A percentile compares a stretch with the other conserved stretches of the same genome.
Evolutionary conservation across 208 protist species (phyloP).

Genomic region (Polymyxa betae): DNA sequence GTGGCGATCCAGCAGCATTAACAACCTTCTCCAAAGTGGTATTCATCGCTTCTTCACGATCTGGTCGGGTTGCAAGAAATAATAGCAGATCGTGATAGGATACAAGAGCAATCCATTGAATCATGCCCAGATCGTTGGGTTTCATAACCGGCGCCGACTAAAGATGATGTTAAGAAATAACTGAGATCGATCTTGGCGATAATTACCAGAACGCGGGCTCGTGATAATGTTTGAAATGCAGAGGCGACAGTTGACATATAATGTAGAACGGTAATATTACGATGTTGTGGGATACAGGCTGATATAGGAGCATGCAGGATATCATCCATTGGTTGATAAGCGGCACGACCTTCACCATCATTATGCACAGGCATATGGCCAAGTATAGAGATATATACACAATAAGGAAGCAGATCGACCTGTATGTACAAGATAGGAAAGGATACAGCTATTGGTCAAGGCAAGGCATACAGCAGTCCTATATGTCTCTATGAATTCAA

Average conservation of each 20-base stretch:
- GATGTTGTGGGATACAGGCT: background rate
- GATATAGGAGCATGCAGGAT: background rate
- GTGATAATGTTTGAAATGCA: background rate
- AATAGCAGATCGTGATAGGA: constrained; percentile 14
- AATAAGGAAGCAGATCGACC: too few relatives aligned
- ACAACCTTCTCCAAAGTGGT: background rate
- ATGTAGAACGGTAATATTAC: background rate
- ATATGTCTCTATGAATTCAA: too few relatives aligned
- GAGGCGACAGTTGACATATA: background rate
- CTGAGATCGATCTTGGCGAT: background rate
- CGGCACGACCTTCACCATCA: background rate
- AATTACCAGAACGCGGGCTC: background rate
- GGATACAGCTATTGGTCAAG: too few relatives aligned
- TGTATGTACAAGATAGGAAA: too few relatives aligned
- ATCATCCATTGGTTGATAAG: background rate
- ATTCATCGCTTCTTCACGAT: background rate
- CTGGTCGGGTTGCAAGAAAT: background rate
- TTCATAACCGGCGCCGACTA: constrained; percentile 20
- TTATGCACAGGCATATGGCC: background rate
- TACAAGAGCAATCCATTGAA: constrained; percentile 13
- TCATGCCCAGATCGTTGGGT: background rate
- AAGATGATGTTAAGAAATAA: background rate
- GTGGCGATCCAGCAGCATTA: background rate
- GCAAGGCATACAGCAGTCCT: too few relatives aligned
- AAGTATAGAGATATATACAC: background rate